phyloP scores from a whole-genome alignment of 2,329 filamentous ascomycete genomes.

The Aspergillus intermedius region DNA sequence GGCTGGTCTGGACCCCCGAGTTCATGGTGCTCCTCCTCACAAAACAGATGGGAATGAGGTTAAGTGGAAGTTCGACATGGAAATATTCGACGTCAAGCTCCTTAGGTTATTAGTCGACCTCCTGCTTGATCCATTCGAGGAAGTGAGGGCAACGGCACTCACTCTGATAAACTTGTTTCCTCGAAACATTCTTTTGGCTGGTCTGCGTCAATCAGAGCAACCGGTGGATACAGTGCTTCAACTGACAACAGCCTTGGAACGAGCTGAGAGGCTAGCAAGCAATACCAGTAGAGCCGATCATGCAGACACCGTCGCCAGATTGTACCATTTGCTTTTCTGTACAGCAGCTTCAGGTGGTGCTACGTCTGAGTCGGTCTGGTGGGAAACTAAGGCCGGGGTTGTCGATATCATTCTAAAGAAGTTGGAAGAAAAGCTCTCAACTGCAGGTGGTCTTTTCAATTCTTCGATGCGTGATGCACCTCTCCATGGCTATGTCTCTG shows the following conservation, averaged over 20 bases:
- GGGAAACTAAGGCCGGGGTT: slow-evolving; percentile 41
- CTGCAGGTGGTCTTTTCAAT: slow-evolving; percentile 60
- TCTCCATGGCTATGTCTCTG: slow-evolving; percentile 64
- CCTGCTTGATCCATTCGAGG: slow-evolving; percentile 84
- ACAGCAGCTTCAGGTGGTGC: slow-evolving; percentile 42
- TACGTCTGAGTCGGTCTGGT: slow-evolving; percentile 16
- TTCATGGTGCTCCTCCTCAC: slow-evolving; percentile 32
- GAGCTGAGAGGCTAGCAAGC: slow-evolving; percentile 34
- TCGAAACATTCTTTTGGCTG: slow-evolving; percentile 18
- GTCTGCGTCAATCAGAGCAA: slow-evolving; percentile 6
- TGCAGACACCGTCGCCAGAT: slow-evolving; percentile 79
- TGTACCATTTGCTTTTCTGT: slow-evolving; percentile 62
- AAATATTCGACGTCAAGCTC: slow-evolving; percentile 35
- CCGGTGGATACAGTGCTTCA: slow-evolving; percentile 18
- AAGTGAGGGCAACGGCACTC: slow-evolving; percentile 60
- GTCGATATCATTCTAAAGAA: slow-evolving; percentile 53
- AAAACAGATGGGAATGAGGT: slow-evolving; percentile 45
- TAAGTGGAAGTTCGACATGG: slow-evolving; percentile 45
- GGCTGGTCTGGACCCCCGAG: slow-evolving; percentile 56
- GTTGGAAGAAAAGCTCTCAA: slow-evolving; percentile 58
- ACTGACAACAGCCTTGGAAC: slow-evolving; percentile 25
- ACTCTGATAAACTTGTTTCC: slow-evolving; percentile 39
- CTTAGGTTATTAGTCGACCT: slow-evolving; percentile 65
- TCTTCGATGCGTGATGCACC: slow-evolving; percentile 60
- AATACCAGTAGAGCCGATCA: slow-evolving; percentile 79